Evolutionary conservation across 1,284 basidiomycete genomes (phyloP), one percentile per base, ranked within the genome.

Genomic region (Cystobasidium pallidum): DNA sequence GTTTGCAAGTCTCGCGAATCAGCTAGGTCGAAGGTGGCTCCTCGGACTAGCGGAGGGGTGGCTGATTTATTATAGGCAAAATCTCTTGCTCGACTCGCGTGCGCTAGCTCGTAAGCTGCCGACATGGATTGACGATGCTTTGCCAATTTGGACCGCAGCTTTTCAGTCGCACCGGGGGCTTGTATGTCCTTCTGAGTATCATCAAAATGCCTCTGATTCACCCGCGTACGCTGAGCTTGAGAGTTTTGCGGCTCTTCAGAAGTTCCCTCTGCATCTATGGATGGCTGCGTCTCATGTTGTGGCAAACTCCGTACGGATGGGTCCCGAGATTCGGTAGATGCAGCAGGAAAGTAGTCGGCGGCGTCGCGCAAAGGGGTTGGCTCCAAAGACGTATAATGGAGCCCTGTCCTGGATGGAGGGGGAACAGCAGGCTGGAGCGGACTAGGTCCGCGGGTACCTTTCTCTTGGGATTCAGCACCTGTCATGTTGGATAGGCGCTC

Each of bases 61-160:
- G 19, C 6, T 19, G n/a, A 32, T 11, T 10, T 11, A 1, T 11
- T 41, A 19, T 43, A 47, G 21, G 59, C 59, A 47, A 26, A 63
- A 26, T 63, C 59, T 47, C 26, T 43, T 3, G 21, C 26, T 10
- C 45, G 41, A 63, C 45, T 49, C 1, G 59, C 39, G 28, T 28
- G 36, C 26, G 45, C 30, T 10, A 21, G 8, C 21, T 49, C 45
- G 11, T 28, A 45, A 43, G 59, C 59, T 10, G 59, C 39, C 24
- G 59, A 45, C 36, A 39, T 63, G 6, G 59, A 63, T 63, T 63
- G 21, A 6, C 59, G 36, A 30, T 63, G 59, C 24, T 63, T 41
- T 1, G 59, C 59, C 26, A 63, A 41, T 41, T 49, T 63, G 26
- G 28, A 13, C 17, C 41, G 59, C 6, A 63, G 41, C 13, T 15